These are phyloP conservation scores for Colletotrichum simmondsii DNA, from an alignment of 2,329 filamentous ascomycete species.

Conservation along the genomic window DNA sequence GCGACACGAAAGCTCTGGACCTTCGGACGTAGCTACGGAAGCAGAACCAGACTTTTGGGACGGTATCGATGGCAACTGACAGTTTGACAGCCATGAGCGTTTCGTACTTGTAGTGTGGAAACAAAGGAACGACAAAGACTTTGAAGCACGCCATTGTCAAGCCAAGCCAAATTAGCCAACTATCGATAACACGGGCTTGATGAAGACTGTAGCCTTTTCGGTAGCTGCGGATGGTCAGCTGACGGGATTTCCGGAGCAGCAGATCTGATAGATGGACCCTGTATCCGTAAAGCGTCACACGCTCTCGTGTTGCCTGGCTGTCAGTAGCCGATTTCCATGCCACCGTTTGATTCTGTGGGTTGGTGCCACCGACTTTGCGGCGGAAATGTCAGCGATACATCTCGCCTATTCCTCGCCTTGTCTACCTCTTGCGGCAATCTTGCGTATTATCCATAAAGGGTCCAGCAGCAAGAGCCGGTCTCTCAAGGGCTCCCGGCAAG, in stretches of 20 bases:
- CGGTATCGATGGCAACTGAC: not conserved
- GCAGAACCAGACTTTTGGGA: not conserved
- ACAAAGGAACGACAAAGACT: not conserved
- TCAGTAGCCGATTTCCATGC: constrained; percentile 11
- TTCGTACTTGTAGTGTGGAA: not conserved
- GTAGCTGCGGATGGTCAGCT: not conserved
- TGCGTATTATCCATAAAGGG: constrained; percentile 30
- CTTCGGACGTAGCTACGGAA: not conserved
- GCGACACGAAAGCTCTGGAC: not conserved
- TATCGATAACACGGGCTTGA: not conserved
- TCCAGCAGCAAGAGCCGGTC: constrained; percentile 21
- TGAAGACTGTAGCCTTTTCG: not conserved
- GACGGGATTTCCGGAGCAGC: not conserved
- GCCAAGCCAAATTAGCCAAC: not conserved
- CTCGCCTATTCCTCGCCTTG: constrained; percentile 20
- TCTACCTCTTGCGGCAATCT: constrained; percentile 30
- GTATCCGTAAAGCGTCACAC: constrained; percentile 9
- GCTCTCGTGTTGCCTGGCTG: constrained; percentile 8
- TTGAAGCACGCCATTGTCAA: not conserved
- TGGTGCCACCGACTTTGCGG: constrained; percentile 13
- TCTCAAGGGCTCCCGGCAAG: constrained; percentile 26
- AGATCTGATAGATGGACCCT: constrained; percentile 4
- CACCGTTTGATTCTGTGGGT: constrained; percentile 7
- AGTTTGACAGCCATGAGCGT: not conserved
- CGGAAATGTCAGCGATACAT: constrained; percentile 19